Conservation (phyloP, 106 monocot genomes). For the Agapanthus africanus region DNA sequence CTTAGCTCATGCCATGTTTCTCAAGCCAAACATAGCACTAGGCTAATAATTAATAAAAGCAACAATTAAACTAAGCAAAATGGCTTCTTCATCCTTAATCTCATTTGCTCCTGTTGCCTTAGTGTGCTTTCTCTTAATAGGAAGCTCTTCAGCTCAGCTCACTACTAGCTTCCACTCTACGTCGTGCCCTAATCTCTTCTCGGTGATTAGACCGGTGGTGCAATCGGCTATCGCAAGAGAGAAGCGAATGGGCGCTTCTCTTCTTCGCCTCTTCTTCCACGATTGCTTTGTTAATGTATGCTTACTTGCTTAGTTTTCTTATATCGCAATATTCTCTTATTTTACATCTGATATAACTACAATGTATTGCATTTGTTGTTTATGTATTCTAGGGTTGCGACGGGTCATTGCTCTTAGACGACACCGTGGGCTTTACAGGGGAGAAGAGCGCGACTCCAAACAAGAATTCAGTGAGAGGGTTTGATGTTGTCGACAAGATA, state of each 20-base stretch:
- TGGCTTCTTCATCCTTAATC: slow-evolving; percentile 8
- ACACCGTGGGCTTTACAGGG: slow-evolving; percentile 3
- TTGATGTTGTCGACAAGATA: slow-evolving; percentile 11
- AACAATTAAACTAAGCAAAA: not conserved
- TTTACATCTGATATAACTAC: not conserved
- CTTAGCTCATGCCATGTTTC: not conserved
- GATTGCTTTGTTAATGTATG: slow-evolving; percentile 50
- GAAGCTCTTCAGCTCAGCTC: slow-evolving; percentile 30
- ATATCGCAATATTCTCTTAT: too few relatives aligned
- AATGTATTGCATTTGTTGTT: not conserved
- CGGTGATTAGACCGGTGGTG: slow-evolving; percentile 28
- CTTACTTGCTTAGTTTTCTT: too few relatives aligned
- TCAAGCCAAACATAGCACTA: not conserved
- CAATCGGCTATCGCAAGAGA: slow-evolving; percentile 37
- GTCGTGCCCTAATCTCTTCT: slow-evolving; percentile 32
- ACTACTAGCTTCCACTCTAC: slow-evolving; percentile 33
- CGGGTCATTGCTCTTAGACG: slow-evolving; percentile 8
- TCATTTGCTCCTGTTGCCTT: not conserved
- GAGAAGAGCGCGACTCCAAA: slow-evolving; percentile 8
- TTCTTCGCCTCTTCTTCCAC: slow-evolving; percentile 57
- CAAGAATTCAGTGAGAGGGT: slow-evolving; percentile 11
- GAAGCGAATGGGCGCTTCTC: slow-evolving; percentile 43
- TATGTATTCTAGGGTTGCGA: slow-evolving; percentile 3
- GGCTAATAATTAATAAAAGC: not conserved
- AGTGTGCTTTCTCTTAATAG: slow-evolving; percentile 4